A percentile compares a stretch with the other conserved stretches of the same genome.
phyloP scores from a whole-genome alignment of 371 early-diverging fungal species.

The Mortierella sp. region DNA sequence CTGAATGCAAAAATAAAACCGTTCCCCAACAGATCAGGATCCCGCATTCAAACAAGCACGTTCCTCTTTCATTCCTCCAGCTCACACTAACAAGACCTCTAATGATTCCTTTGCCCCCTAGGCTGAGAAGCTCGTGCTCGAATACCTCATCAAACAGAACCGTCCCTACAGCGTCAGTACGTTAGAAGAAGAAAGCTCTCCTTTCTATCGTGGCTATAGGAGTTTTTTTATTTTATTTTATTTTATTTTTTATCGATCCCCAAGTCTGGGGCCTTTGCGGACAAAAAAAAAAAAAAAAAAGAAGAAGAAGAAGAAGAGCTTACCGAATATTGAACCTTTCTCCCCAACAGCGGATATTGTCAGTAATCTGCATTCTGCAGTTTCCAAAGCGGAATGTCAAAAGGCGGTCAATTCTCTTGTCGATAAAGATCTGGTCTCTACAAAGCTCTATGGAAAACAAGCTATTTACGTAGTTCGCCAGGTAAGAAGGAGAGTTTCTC shows the following conservation, averaged over 20 bases:
- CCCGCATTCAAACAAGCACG: not conserved
- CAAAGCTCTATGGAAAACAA: conserved; percentile 48
- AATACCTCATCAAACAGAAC: conserved; percentile 46
- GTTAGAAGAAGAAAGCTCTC: not conserved
- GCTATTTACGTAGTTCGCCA: conserved; percentile 43
- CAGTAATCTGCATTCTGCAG: conserved; percentile 31
- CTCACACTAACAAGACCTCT: not conserved
- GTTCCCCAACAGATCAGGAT: not conserved
- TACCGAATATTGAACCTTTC: too few relatives aligned
- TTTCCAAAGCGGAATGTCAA: conserved; percentile 43
- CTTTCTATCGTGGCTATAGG: not conserved
- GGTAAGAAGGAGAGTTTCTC: conserved; percentile 8
- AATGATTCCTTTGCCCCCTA: not conserved
- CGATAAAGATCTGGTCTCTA: conserved; percentile 28
- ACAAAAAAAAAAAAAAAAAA: too few relatives aligned
- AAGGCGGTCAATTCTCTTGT: conserved; percentile 28
- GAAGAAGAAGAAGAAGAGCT: too few relatives aligned
- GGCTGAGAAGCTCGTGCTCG: conserved; percentile 39
- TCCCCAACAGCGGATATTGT: conserved; percentile 31
- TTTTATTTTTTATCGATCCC: not conserved
- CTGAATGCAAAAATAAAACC: not conserved
- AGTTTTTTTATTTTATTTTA: not conserved
- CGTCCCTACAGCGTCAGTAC: conserved; percentile 45
- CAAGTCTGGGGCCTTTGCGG: not conserved
- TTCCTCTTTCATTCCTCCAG: not conserved